phyloP scores from a whole-genome alignment of 495 filamentous ascomycete genomes.

The Hypoxylon crocopeplum region DNA sequence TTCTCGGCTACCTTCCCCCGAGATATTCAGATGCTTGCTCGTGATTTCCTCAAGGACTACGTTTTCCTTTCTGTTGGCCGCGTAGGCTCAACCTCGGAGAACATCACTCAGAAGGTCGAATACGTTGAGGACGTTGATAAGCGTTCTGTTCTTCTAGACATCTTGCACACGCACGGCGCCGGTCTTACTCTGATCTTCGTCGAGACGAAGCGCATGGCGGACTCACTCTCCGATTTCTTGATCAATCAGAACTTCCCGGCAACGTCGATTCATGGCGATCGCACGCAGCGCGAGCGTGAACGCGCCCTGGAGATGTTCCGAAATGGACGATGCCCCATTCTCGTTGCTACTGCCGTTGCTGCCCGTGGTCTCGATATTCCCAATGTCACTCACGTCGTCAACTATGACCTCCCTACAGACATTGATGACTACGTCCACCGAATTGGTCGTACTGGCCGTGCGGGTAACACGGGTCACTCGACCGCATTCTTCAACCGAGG shows the following conservation, averaged over 20 bases:
- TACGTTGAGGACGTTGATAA: constrained; percentile 98
- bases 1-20: constrained; percentile 99
- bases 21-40: constrained; percentile 97
- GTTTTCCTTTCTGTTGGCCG: constrained; percentile 98
- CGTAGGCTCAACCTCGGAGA: constrained; percentile 99
- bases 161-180: constrained; percentile 90
- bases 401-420: constrained; percentile 98
- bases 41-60: constrained; percentile 98
- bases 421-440: constrained; percentile 99
- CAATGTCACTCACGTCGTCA: constrained; percentile 97
- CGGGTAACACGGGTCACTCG: constrained; percentile 97
- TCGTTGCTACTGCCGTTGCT: constrained; percentile 96
- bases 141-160: constrained; percentile 95
- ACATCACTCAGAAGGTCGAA: constrained; percentile 98
- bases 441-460: constrained; percentile 99
- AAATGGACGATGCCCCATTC: constrained; percentile 90
- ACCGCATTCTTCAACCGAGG: constrained; percentile 99
- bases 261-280: constrained; percentile 98
- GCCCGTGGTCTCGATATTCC: constrained; percentile 96
- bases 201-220: constrained; percentile 99
- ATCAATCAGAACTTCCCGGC: constrained; percentile 98
- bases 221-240: constrained; percentile 94
- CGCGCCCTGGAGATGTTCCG: constrained; percentile 97
- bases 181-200: constrained; percentile 97
- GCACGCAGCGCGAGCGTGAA: constrained; percentile 98